phyloP scores from a whole-genome alignment of 441 rosid genomes.

The Pelargonium australe region DNA sequence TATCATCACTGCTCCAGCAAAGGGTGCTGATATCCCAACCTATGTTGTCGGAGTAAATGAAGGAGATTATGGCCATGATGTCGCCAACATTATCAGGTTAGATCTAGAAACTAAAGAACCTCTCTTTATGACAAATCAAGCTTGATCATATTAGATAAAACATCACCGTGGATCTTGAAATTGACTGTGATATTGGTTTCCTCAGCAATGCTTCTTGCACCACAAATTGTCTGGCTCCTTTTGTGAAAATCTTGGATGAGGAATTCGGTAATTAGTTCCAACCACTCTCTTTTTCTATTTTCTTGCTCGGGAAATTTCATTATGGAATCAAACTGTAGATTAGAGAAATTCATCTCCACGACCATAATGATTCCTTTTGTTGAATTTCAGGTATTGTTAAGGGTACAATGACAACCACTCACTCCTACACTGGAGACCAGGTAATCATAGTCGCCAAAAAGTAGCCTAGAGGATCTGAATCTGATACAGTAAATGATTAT shows the following conservation, averaged over 20 bases:
- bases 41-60: conserved; percentile 93
- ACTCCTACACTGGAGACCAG: conserved; percentile 98
- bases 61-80: conserved; percentile 66
- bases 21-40: conserved; percentile 96
- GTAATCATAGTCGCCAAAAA: conserved; percentile 26
- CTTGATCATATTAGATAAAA: neutral
- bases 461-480: too few relatives aligned
- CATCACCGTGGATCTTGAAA: conserved; percentile 2
- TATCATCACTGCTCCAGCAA: conserved; percentile 91
- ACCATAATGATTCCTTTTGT: neutral
- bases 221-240: conserved; percentile 92
- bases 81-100: conserved; percentile 74
- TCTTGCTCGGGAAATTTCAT: neutral
- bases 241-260: conserved; percentile 80
- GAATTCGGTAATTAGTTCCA: conserved; percentile 53
- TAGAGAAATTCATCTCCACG: too few relatives aligned
- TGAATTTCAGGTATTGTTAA: conserved; percentile 71
- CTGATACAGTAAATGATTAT: too few relatives aligned
- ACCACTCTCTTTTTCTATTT: neutral
- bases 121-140: neutral
- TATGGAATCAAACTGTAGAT: too few relatives aligned
- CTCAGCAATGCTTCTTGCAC: conserved; percentile 97
- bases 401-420: conserved; percentile 99
- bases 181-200: conserved; percentile 9
- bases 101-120: conserved; percentile 8